These are phyloP conservation scores for Fusarium pseudograminearum DNA, from an alignment of 2,329 filamentous ascomycete species.

Conservation along the genomic window DNA sequence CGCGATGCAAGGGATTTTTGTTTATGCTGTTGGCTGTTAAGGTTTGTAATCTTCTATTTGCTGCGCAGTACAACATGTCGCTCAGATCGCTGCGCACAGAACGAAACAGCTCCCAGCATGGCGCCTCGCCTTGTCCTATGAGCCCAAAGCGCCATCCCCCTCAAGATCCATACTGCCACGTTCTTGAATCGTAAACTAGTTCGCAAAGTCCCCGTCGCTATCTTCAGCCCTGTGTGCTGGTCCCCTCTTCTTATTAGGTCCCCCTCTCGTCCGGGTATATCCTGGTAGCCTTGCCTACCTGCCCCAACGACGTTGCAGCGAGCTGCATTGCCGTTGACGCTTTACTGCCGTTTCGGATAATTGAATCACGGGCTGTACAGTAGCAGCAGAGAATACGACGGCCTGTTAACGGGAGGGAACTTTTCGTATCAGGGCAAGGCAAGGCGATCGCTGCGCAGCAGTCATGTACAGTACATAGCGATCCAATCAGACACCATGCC, in stretches of 20 bases:
- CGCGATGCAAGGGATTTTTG: background rate
- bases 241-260: background rate
- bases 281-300: background rate
- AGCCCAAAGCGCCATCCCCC: background rate
- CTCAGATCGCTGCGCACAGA: background rate
- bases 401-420: background rate
- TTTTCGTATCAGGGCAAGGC: slow-evolving; percentile 27
- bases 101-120: background rate
- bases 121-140: background rate
- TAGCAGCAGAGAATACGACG: slow-evolving; percentile 18
- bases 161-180: slow-evolving; percentile 1
- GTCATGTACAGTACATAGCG: background rate
- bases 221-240: slow-evolving; percentile 39
- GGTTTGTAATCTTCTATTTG: background rate
- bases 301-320: slow-evolving; percentile 13
- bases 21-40: background rate
- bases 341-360: slow-evolving; percentile 33
- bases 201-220: background rate
- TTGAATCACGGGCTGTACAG: background rate
- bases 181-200: slow-evolving; percentile 11
- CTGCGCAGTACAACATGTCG: background rate
- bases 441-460: slow-evolving; percentile 9
- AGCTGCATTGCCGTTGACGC: slow-evolving; percentile 20
- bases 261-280: background rate
- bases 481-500: slow-evolving; percentile 14